Evolutionary conservation across 495 filamentous ascomycete genomes (phyloP), one percentile per base, ranked within the genome.

Genomic region (Neurospora intermedia): DNA sequence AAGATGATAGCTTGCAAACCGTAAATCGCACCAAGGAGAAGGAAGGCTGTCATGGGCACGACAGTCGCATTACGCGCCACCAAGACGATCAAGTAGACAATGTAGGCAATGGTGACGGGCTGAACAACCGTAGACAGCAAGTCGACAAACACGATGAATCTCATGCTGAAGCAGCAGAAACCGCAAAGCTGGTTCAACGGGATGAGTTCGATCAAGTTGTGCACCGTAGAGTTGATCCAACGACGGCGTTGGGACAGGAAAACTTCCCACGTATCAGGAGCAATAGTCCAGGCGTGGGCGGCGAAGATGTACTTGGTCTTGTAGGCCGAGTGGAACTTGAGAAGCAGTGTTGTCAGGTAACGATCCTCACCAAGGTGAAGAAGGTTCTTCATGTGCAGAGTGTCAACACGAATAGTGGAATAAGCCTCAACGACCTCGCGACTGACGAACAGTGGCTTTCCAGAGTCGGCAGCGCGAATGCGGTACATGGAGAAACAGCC

Each of bases 91-190:
- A 98, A 86, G 81, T 99, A 99, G 69, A 87, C 85, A 74, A 99
- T 91, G 77, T 98, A 99, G 38, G 88, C 95, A n/a, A 96, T 86
- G 2, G 90, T 95, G 59, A 97, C 96, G 4, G 96, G 96, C 79
- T 95, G 93, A 69, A 98, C 90, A 73, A 98, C 82, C 41, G 96
- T 99, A 72, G 91, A 93, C 72, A 99, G 85, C 59, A 99, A 86
- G 80, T 99, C 96, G 72, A 98, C 81, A 78, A 99, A 97, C 75
- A 99, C 95, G 74, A 99, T 86, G 83, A 99, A 99, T 76, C 96
- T 89, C 96, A 99, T 99, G 81, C 91, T 94, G 87, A 99, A 99
- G 83, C 96, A 98, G 86, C 96, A 99, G 89, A 99, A 99, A 81
- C 96, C 96, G 83, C 96, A 99, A 41, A 99, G 89, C 79, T 98